phyloP scores from a whole-genome alignment of 257 asterid genomes.

The Solanum chilense region DNA sequence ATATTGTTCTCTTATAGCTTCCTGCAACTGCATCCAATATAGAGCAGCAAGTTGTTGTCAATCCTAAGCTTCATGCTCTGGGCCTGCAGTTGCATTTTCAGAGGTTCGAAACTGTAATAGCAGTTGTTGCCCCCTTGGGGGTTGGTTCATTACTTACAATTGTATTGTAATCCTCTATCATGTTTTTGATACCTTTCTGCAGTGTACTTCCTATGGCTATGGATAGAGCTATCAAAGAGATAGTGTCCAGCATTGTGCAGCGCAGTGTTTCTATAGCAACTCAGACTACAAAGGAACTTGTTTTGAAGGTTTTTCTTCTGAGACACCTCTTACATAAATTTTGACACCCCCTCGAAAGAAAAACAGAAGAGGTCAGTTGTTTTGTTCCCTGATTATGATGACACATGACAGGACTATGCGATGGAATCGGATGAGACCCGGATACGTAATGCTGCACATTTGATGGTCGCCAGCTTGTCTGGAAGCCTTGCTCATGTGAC shows the following conservation, averaged over 20 bases:
- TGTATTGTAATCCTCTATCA: not conserved
- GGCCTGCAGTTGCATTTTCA: constrained; percentile 81
- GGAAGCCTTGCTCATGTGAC: constrained; percentile 99
- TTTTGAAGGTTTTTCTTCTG: constrained; percentile 51
- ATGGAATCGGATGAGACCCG: constrained; percentile 95
- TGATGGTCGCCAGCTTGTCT: constrained; percentile 98
- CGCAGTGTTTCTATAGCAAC: constrained; percentile 97
- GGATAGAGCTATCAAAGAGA: constrained; percentile 94
- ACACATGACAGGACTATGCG: constrained; percentile 69
- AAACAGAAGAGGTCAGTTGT: not conserved
- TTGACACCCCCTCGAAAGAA: not conserved
- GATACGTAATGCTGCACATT: constrained; percentile 80
- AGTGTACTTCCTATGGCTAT: constrained; percentile 86
- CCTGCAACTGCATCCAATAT: constrained; percentile 65
- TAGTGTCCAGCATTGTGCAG: constrained; percentile 78
- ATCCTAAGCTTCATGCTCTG: constrained; percentile 55
- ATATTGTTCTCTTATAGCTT: constrained; percentile 35
- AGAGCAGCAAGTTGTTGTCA: constrained; percentile 85
- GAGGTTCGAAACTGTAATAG: constrained; percentile 43
- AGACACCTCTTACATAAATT: not conserved
- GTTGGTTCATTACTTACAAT: not conserved
- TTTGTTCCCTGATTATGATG: not conserved
- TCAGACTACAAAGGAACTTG: constrained; percentile 95
- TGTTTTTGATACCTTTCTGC: constrained; percentile 17
- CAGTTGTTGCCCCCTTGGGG: not conserved